Base-by-base conservation (phyloP, 768 basidiomycete species). In the Leccinum longicurvipes region DNA sequence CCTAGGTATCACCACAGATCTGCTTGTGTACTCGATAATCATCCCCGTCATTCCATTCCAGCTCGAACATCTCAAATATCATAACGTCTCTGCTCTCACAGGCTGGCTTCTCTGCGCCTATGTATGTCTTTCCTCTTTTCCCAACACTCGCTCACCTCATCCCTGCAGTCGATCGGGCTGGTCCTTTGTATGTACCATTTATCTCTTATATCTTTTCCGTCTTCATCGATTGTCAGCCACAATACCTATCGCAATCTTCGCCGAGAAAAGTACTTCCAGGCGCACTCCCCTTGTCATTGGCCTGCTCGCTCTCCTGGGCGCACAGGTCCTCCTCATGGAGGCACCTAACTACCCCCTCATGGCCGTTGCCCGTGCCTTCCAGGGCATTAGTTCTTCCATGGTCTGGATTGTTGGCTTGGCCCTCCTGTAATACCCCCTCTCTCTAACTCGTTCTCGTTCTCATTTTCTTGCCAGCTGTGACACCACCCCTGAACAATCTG, bases 1-100 rank as follows among this genome's bases (percentile, higher is more conserved):
- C 21, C 36, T 25, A 76, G 74, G 75, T 10, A 72, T 75, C 44
- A 72, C 72, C 3, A 79, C 78, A 1, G 85, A 86, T 64, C 61
- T 83, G 1, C 67, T 85, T n/a, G 79, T 82, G 10, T 86, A 85
- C 61, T 81, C 83, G 4, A 73, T 82, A 25, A 80, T 85, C 54
- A 79, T 85, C 29, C 84, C 85, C 9, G 82, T 85, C 28, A 75
- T 85, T 54, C 84, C 85, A 2, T 86, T 85, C 62, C 83, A 82
- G 31, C 77, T 86, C 23, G 77, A 84, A 60, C 65, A 54, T 6
- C 73, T 85, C 47, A 68, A 74, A 0, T 81, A 80, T 54, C 62
- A 65, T 8, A 53, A 69, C 11, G 76, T 83, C 23, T 84, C 83
- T 31, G 72, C 75, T 2, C 74, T 77, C 28, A 76, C 80, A 0